A percentile compares a stretch with the other conserved stretches of the same genome.
These are phyloP conservation scores for Blastocystis sp. DNA, from an alignment of 352 stramenopile species.

Conservation along the genomic window DNA sequence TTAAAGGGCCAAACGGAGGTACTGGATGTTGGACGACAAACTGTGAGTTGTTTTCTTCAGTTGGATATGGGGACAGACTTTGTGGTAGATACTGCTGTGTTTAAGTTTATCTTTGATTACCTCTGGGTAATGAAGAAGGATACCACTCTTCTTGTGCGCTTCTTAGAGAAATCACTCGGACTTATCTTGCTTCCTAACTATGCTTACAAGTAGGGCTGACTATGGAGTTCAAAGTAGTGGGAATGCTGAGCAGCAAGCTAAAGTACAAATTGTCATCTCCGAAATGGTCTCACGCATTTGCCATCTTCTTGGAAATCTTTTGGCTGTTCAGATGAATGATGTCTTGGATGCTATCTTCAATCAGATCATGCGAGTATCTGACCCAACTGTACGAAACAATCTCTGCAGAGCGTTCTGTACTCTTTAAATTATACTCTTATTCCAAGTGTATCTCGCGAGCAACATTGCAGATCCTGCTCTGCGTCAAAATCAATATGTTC, in stretches of 20 bases:
- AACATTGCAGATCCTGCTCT: not conserved
- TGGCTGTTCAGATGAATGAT: not conserved
- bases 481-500: not conserved
- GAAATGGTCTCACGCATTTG: not conserved
- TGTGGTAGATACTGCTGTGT: not conserved
- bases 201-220: not conserved
- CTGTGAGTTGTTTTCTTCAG: not conserved
- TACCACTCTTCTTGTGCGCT: not conserved
- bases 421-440: not conserved
- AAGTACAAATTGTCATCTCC: not conserved
- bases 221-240: not conserved
- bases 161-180: not conserved
- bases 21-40: not conserved
- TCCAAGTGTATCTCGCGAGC: not conserved
- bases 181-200: not conserved
- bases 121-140: constrained; percentile 45
- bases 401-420: constrained; percentile 31
- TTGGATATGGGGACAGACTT: not conserved
- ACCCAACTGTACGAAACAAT: constrained; percentile 3
- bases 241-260: not conserved
- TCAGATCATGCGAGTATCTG: not conserved
- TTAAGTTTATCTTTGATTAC: constrained; percentile 10
- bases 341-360: not conserved
- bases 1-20: constrained; percentile 7
- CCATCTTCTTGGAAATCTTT: not conserved